phyloP scores from a whole-genome alignment of 805 yeast species.

The Pichia eremophila region DNA sequence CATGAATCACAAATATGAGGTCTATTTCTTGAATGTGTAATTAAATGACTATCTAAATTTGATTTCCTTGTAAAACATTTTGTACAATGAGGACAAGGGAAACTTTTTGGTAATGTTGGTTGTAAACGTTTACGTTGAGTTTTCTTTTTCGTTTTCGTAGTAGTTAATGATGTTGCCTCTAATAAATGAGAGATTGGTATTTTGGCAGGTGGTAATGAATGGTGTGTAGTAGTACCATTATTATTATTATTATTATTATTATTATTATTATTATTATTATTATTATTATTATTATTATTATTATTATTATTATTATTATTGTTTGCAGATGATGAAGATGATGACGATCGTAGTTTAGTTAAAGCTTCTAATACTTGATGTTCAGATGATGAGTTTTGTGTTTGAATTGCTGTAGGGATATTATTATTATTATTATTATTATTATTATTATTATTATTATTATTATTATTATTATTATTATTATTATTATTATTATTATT shows the following conservation, averaged over 20 bases:
- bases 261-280: no score
- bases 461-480: no score
- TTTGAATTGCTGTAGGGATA: neutral
- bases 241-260: no score
- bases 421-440: no score
- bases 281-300: neutral
- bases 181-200: neutral
- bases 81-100: constrained; percentile 1
- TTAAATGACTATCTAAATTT: constrained; percentile 7
- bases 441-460: no score
- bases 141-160: neutral
- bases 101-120: neutral
- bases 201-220: neutral
- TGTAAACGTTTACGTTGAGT: neutral
- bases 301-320: neutral
- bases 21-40: constrained; percentile 2
- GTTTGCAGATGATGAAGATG: neutral
- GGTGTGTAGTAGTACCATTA: neutral
- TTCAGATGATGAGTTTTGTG: neutral
- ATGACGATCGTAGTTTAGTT: constrained; percentile 2
- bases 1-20: constrained; percentile 6
- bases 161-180: neutral
- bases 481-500: no score
- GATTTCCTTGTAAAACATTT: constrained; percentile 7
- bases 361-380: constrained; percentile 5